Base-by-base conservation (phyloP, 2,329 filamentous ascomycete species). In the Colletotrichum lentis region DNA sequence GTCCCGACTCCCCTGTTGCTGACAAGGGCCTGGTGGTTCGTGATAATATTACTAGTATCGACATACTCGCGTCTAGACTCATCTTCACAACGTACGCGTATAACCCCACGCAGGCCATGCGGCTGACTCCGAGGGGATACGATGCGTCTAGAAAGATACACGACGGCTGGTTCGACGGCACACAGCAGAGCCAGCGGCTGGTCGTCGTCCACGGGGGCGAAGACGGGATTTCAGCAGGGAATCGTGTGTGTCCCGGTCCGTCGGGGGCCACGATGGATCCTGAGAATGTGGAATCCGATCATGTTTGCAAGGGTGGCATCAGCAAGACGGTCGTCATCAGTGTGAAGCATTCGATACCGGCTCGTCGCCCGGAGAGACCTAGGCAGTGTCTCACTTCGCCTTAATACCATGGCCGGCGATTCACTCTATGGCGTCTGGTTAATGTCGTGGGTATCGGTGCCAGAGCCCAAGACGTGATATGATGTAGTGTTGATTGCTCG, bases 51-150 rank as follows among this genome's bases (percentile, higher is more conserved):
- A n/a, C 5, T 41, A 73, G 77, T 18, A 78, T 79, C 49, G 77
- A 79, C 22, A 75, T 79, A 5, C 72, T 79, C 11, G 77, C 77
- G 6, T 78, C 77, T 3, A 78, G 75, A 27, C 70, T 77, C 0
- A 73, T 75, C 3, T 76, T 76, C 47, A 69, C 62, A 12, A 58
- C 43, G 0, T 50, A 69, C 8, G 37, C 24, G 1, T 66, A 69
- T 11, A 37, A 41, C 2, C 49, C 37, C 6, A n/a, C 35, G 1
- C 43, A 41, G 2, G 37, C 55, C 2, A 24, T 18, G 6, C 43
- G 37, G 20, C 39, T 20, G 2, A 31, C 16, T 0, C 14, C 53
- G 0, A 44, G 56, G n/a, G 62, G 62, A 0, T 61, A 61, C 16
- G 44, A 12, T 2, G 24, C 66, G 16, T 14, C 35, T 20, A 16